Evolutionary conservation across 2,329 filamentous ascomycete genomes (phyloP), one percentile per base, ranked within the genome.

Genomic region (Aspergillus sp.): DNA sequence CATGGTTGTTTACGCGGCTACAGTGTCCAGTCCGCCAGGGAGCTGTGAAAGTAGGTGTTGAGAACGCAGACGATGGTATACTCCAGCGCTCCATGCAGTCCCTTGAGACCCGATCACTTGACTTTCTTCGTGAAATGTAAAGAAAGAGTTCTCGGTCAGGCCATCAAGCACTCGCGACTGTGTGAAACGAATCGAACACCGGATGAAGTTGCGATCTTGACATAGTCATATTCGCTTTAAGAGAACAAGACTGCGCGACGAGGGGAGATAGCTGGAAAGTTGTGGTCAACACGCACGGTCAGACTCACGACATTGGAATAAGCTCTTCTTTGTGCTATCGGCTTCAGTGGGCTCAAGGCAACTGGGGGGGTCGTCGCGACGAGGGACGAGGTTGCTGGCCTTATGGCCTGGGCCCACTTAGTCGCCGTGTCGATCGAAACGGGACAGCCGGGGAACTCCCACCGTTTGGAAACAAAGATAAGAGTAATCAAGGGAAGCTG

Each of bases 141-240:
- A 41, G 30, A 52, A 23, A 43, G 23, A 22, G 15, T 23, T 57
- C 56, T 47, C 34, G 28, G 52, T 61, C 50, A 52, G 57, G 25
- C 11, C 52, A 54, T 61, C 57, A 61, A 31, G 57, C 61, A 56
- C 59, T 60, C 22, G 64, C 43, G 61, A 57, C 56, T 57, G 57
- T 57, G 53, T 54, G 56, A 56, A 41, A 64, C 34, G 43, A 62
- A 63, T 52, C 61, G 55, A 55, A 60, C 34, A 64, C 60, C 60
- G 45, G 62, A 46, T 38, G 53, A 59, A 62, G 51, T 45, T 60
- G 61, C 61, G 54, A 63, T 57, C 66, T 66, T 64, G 68, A 69
- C 68, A 71, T 71, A 62, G 64, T 67, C 68, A 66, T 61, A 58
- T 52, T 59, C 59, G 34, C 48, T 60, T 57, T 49, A 59, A 62